These are phyloP conservation scores for Mucor ambiguus DNA, from an alignment of 371 early-diverging fungal genomes.

Conservation along the genomic window DNA sequence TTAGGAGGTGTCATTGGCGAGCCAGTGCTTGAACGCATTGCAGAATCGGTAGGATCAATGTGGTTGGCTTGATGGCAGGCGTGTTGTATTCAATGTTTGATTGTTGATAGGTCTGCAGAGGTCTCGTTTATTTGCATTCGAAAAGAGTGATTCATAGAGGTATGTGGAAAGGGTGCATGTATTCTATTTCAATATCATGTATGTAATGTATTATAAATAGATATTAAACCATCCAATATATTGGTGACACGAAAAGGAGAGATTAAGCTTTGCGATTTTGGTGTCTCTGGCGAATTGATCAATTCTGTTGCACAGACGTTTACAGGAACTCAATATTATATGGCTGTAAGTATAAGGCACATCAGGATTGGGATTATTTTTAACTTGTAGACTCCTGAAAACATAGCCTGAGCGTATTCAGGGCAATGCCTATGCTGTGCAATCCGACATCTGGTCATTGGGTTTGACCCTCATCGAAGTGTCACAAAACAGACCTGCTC, in stretches of 20 bases:
- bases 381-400: conserved; percentile 5
- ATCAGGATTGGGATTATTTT: not conserved
- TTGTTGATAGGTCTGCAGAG: conserved; percentile 64
- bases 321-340: conserved; percentile 95
- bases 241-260: conserved; percentile 83
- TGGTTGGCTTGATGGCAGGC: not conserved
- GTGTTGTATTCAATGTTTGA: not conserved
- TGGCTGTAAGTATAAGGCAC: conserved; percentile 75
- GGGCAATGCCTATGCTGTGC: conserved; percentile 87
- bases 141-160: conserved; percentile 85
- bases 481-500: conserved; percentile 89
- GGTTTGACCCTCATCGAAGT: conserved; percentile 94
- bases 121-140: conserved; percentile 77
- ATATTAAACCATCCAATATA: conserved; percentile 94
- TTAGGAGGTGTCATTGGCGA: conserved; percentile 74
- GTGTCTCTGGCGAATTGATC: conserved; percentile 90
- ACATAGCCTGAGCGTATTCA: conserved; percentile 94
- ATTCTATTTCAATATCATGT: not conserved
- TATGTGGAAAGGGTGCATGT: not conserved
- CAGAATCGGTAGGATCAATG: conserved; percentile 63
- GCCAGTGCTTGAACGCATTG: conserved; percentile 77
- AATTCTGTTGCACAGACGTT: conserved; percentile 94
- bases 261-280: conserved; percentile 97
- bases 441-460: conserved; percentile 95
- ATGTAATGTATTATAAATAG: conserved; percentile 30